Conservation (phyloP, 2,329 filamentous ascomycete genomes). For the Ophiostoma tasmaniense region DNA sequence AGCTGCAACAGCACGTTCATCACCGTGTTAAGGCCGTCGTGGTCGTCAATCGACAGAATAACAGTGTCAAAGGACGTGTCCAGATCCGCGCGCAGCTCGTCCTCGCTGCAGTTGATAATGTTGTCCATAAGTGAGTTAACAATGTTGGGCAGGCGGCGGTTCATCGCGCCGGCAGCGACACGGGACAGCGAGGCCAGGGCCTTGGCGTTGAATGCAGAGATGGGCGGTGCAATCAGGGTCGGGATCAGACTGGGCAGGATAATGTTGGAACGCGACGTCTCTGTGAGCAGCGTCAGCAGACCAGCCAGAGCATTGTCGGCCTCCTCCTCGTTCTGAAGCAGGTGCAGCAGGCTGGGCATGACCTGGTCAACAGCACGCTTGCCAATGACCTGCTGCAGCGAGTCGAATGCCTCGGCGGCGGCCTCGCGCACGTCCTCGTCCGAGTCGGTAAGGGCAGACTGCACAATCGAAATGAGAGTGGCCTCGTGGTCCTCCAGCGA, state of each 20-base stretch:
- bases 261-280: conserved; percentile 87
- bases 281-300: conserved; percentile 85
- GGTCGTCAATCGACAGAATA: conserved; percentile 87
- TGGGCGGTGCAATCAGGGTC: conserved; percentile 80
- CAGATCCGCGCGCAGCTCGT: conserved; percentile 63
- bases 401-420: conserved; percentile 94
- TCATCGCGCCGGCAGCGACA: conserved; percentile 86
- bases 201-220: conserved; percentile 89
- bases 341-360: conserved; percentile 78
- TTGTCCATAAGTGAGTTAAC: conserved; percentile 93
- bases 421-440: conserved; percentile 88
- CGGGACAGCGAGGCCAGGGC: conserved; percentile 87
- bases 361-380: conserved; percentile 95
- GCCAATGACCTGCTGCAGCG: conserved; percentile 84
- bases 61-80: conserved; percentile 80
- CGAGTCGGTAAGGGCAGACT: conserved; percentile 82
- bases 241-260: conserved; percentile 95
- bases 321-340: conserved; percentile 77
- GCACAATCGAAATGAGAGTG: conserved; percentile 86
- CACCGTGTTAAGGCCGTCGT: conserved; percentile 85
- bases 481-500: conserved; percentile 91
- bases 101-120: conserved; percentile 68
- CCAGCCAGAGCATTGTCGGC: conserved; percentile 90
- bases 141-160: conserved; percentile 77
- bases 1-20: conserved; percentile 89